A percentile compares a stretch with the other conserved stretches of the same genome.
phyloP scores from a whole-genome alignment of 2,329 filamentous ascomycete species.

The Domatiomyces globalis region DNA sequence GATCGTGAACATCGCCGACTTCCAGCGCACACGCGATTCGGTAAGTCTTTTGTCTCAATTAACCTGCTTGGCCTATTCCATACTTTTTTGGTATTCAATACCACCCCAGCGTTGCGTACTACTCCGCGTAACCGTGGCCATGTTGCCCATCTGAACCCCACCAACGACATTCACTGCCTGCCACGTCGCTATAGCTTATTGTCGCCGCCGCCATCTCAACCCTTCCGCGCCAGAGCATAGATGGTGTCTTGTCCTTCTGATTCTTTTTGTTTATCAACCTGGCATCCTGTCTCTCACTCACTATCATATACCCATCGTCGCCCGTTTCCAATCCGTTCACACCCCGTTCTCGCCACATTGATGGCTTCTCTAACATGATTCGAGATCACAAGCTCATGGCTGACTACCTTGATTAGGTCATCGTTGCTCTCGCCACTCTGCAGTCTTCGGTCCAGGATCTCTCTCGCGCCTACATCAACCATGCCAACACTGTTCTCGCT shows the following conservation, averaged over 20 bases:
- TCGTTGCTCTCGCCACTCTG: slow-evolving; percentile 63
- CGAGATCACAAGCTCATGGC: no score
- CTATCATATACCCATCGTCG: no score
- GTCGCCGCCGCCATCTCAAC: slow-evolving; percentile 4
- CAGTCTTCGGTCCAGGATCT: slow-evolving; percentile 67
- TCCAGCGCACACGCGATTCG: slow-evolving; percentile 64
- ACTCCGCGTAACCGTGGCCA: neutral
- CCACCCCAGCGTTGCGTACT: neutral
- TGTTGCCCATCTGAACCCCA: neutral
- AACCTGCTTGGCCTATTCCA: neutral
- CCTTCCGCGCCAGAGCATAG: slow-evolving; percentile 1
- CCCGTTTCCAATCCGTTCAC: no score
- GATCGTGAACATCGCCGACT: slow-evolving; percentile 51
- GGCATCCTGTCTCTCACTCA: no score
- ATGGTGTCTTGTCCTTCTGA: no score
- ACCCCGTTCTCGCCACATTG: no score
- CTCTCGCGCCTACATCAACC: slow-evolving; percentile 70
- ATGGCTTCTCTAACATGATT: no score
- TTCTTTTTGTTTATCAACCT: no score
- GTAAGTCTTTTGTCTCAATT: slow-evolving; percentile 40
- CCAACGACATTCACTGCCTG: neutral
- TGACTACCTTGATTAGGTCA: slow-evolving; percentile 41
- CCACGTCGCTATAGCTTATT: neutral
- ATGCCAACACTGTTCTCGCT: slow-evolving; percentile 70
- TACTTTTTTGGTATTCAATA: neutral